phyloP scores from a whole-genome alignment of 257 asterid species.

The Anisodus acutangulus region DNA sequence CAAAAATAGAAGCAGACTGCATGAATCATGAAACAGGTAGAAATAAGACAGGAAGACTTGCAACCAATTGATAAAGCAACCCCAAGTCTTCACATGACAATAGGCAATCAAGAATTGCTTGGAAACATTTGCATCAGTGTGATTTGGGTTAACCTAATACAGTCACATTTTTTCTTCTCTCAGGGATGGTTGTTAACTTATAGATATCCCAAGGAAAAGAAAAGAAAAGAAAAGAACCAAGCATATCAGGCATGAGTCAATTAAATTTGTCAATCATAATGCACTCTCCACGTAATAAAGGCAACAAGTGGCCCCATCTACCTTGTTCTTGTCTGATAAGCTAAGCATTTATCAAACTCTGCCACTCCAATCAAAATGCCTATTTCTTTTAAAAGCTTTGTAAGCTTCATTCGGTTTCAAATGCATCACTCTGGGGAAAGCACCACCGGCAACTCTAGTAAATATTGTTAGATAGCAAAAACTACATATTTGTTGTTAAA shows the following conservation, averaged over 20 bases:
- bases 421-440: neutral
- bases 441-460: neutral
- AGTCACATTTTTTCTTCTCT: neutral
- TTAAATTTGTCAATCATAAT: neutral
- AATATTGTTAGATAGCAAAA: neutral
- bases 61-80: neutral
- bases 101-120: conserved; percentile 13
- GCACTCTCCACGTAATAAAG: conserved; percentile 18
- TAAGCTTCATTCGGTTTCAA: neutral
- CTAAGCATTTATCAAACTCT: neutral
- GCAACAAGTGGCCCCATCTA: conserved; percentile 5
- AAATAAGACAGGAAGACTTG: neutral
- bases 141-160: neutral
- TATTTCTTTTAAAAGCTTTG: neutral
- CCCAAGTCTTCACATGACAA: conserved; percentile 14
- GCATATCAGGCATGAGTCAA: neutral
- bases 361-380: neutral
- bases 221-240: neutral
- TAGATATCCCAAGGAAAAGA: neutral
- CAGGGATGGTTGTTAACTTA: neutral
- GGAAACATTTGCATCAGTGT: neutral
- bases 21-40: conserved; percentile 8
- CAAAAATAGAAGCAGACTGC: neutral
- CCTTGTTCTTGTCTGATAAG: neutral
- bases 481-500: neutral